These are phyloP conservation scores for Corymbia maculata DNA, from an alignment of 345 rosid genomes.

Conservation along the genomic window DNA sequence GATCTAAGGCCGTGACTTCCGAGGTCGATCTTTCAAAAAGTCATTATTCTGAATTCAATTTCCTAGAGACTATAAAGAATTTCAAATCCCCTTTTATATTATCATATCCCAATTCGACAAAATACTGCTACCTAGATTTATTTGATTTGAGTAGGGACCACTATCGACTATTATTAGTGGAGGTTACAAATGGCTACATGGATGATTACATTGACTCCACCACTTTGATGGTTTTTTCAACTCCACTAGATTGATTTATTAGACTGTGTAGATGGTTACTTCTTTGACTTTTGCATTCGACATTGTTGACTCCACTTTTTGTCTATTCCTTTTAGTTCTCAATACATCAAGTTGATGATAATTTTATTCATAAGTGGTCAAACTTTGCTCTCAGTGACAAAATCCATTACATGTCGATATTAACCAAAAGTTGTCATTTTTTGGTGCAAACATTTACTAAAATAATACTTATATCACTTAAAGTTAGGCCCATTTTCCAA, in stretches of 20 bases:
- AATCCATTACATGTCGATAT: rapidly evolving
- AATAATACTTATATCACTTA: background rate
- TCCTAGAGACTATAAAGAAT: background rate
- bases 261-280: background rate
- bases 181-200: background rate
- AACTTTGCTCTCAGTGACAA: rapidly evolving
- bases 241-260: background rate
- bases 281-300: no score
- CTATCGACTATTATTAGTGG: background rate
- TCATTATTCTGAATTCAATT: no score
- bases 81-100: no score
- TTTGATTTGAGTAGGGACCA: background rate
- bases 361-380: background rate
- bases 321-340: background rate
- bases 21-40: no score
- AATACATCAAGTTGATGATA: rapidly evolving
- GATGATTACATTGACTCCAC: background rate
- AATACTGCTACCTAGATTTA: no score
- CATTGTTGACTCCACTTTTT: background rate
- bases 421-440: no score
- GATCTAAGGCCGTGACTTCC: no score
- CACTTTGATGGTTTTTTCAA: no score
- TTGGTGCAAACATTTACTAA: background rate
- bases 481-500: background rate
- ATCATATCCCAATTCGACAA: no score